Conservation (phyloP, 176 grass and related monocot genomes). For the Rhynchospora tenuis region DNA sequence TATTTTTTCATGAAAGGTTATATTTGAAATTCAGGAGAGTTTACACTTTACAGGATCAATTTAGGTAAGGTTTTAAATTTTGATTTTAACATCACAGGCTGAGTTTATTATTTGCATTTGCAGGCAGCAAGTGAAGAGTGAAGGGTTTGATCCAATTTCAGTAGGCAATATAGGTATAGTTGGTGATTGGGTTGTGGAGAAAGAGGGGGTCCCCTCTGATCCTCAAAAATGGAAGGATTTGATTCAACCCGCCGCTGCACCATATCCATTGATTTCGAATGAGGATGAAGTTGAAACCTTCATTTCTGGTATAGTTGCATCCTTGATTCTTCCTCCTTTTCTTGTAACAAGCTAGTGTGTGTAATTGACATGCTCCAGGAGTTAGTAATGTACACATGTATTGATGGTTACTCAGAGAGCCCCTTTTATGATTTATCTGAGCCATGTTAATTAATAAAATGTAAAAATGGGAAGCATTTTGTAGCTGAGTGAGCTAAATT, state of each 20-base stretch:
- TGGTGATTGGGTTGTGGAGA: conserved; percentile 80
- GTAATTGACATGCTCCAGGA: background rate
- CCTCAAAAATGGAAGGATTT: conserved; percentile 67
- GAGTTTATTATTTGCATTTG: conserved; percentile 10
- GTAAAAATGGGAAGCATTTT: background rate
- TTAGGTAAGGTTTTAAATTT: background rate
- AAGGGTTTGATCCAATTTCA: conserved; percentile 73
- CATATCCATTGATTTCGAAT: conserved; percentile 24
- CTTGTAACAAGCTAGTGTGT: background rate
- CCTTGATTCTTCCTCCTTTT: conserved; percentile 12
- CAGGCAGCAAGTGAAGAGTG: conserved; percentile 48
- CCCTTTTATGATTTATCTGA: background rate
- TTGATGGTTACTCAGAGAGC: background rate
- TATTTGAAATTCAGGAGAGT: background rate
- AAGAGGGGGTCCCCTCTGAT: conserved; percentile 31
- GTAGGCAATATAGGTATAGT: conserved; percentile 63
- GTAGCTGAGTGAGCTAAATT: background rate
- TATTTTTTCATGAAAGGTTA: background rate
- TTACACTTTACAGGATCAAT: background rate
- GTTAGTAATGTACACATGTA: background rate
- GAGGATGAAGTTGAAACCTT: conserved; percentile 76
- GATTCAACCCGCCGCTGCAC: conserved; percentile 35
- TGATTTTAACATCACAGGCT: background rate
- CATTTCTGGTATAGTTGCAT: conserved; percentile 48
- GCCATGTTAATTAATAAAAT: conserved; percentile 1